Conservation (phyloP, 139 green algal genomes). For the Pseudopediastrum boryanum region DNA sequence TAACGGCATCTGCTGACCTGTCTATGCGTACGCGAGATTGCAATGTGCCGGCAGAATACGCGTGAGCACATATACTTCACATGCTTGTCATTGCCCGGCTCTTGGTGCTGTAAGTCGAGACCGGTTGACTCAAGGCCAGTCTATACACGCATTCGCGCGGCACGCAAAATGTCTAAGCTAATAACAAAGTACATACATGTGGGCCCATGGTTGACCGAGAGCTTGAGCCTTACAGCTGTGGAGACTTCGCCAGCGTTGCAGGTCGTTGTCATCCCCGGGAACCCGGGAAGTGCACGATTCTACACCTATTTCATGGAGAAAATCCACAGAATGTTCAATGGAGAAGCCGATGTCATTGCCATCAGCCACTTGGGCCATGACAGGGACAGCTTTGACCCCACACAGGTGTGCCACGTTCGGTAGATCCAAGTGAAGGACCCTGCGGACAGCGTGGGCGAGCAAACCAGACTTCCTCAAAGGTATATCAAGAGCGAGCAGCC, state of each 20-base stretch:
- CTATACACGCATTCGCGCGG: not conserved
- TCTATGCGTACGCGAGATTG: too few species aligned
- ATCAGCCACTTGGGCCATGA: not conserved
- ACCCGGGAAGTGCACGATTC: conserved; percentile 43
- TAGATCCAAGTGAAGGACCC: too few species aligned
- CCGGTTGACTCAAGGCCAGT: too few species aligned
- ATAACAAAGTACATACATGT: not conserved
- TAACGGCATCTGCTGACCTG: too few species aligned
- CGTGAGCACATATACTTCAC: too few species aligned
- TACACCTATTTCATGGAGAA: conserved; percentile 40
- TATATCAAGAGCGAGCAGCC: not conserved
- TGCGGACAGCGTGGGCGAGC: too few species aligned
- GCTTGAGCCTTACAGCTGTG: not conserved
- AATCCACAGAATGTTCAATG: conserved; percentile 29
- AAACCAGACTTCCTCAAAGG: too few species aligned
- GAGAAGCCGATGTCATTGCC: conserved; percentile 35
- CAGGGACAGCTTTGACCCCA: not conserved
- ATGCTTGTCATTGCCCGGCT: too few species aligned
- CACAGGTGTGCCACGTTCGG: too few species aligned
- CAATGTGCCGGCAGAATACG: too few species aligned
- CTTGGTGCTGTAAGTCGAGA: too few species aligned
- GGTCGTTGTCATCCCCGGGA: conserved; percentile 46
- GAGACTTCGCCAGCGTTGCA: conserved; percentile 5
- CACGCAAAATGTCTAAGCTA: not conserved
- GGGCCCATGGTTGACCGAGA: conserved; percentile 16